Base-by-base conservation (phyloP, 352 stramenopile genomes). In the Phytophthora multivora region DNA sequence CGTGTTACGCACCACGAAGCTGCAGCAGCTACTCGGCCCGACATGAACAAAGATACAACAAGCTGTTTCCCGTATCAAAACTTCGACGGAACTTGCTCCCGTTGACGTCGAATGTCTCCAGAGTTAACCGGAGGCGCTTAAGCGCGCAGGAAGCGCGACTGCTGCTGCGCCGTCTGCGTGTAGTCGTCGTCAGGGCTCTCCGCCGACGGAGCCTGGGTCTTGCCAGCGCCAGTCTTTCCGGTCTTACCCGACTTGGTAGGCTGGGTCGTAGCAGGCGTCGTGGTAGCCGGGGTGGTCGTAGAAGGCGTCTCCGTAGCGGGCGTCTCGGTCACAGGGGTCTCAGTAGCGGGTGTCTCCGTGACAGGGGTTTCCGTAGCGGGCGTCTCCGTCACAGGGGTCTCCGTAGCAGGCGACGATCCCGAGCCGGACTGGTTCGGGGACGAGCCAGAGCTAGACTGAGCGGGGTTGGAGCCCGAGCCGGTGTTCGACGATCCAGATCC, bases 1-100 rank as follows among this genome's bases (percentile, higher is more conserved):
- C 40, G 39, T 30, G 55, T 70, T 70, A 66, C 13, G 46, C 49
- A 50, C 31, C 23, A 40, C 23, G 38, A 58, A 33, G 18, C 16
- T 38, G 30, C 31, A 12, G 46, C 48, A 38, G 48, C 45, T 51
- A 53, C 43, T 60, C 41, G 18, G 38, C 45, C 28, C 7, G 53
- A 67, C 63, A 71, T 71, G 63, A 54, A 69, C 38, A 69, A 67
- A 62, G 31, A 67, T 63, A 67, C 63, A 67, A 63, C 59, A 67
- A 56, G 58, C 18, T 48, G 51, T 52, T 69, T 55, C 61, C 54
- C 50, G 49, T 58, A 49, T 66, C 63, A 71, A 58, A 58, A 66
- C 63, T 57, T 63, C 50, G 63, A 59, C 55, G 49, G 42, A 70
- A 69, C 61, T 69, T 66, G 42, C 63, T 67, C 36, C 63, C 56